These are phyloP conservation scores for Scedosporium apiospermum DNA, from an alignment of 2,329 filamentous ascomycete species.

Conservation along the genomic window DNA sequence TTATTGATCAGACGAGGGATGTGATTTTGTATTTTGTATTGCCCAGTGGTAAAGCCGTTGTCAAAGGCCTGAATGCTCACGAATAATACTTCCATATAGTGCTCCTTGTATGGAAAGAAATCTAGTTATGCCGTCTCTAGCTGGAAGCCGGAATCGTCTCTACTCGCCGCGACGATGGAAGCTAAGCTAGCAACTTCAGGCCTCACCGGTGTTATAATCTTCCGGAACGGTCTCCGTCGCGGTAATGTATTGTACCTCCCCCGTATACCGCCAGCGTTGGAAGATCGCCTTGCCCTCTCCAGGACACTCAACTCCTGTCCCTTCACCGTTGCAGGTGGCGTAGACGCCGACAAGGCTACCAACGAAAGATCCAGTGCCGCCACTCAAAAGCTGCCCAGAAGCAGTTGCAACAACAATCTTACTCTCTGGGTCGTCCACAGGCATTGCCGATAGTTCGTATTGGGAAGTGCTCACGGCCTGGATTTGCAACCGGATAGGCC, in stretches of 20 bases:
- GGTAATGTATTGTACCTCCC: slow-evolving; percentile 9
- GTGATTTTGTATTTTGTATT: no score
- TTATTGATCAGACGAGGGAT: no score
- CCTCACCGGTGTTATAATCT: not conserved
- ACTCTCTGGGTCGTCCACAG: not conserved
- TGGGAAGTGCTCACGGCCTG: slow-evolving; percentile 17
- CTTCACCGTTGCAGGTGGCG: slow-evolving; percentile 11
- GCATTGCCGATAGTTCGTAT: slow-evolving; percentile 7
- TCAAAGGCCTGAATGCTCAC: no score
- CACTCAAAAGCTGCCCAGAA: slow-evolving; percentile 8
- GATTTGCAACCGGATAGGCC: slow-evolving; percentile 18
- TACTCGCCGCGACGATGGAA: no score
- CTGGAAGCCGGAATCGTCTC: no score
- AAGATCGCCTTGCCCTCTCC: slow-evolving; percentile 8
- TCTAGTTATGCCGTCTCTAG: no score
- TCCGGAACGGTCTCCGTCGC: not conserved
- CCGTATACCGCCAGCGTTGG: slow-evolving; percentile 10
- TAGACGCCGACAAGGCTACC: slow-evolving; percentile 11
- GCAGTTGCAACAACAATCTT: slow-evolving; percentile 3
- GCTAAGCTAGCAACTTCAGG: no score
- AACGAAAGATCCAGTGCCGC: slow-evolving; percentile 10
- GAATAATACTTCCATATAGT: no score
- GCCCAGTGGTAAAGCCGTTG: no score
- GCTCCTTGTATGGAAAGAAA: no score
- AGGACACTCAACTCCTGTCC: slow-evolving; percentile 8